phyloP scores from a whole-genome alignment of 108 stramenopile species.

The Epithemia pelagica region DNA sequence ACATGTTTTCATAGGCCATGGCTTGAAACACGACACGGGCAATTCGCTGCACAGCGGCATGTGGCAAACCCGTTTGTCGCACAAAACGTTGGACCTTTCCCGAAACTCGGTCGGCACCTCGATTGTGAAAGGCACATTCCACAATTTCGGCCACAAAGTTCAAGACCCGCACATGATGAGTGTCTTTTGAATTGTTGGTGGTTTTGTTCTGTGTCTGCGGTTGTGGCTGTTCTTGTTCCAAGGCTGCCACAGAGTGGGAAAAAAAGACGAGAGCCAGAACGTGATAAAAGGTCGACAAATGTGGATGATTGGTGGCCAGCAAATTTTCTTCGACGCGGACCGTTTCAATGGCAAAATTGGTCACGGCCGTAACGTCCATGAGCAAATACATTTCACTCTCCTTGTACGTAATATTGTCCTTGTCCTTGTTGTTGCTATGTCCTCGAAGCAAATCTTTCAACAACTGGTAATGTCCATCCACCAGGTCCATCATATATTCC shows the following conservation, averaged over 20 bases:
- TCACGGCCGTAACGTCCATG: slow-evolving; percentile 4
- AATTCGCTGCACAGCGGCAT: no score
- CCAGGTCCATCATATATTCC: slow-evolving; percentile 6
- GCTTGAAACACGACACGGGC: no score
- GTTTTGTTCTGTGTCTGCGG: no score
- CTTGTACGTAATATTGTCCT: not conserved
- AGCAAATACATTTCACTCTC: slow-evolving; percentile 3
- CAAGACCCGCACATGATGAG: no score
- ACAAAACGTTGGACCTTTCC: no score
- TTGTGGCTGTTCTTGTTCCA: no score
- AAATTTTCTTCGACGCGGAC: slow-evolving; percentile 2
- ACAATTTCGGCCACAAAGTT: no score
- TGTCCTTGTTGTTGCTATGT: not conserved
- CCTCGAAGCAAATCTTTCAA: slow-evolving; percentile 2
- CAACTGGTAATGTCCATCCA: slow-evolving; percentile 9
- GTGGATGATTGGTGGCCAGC: slow-evolving; percentile 4
- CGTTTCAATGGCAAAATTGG: slow-evolving; percentile 11
- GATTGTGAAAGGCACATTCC: no score
- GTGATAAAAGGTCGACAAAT: slow-evolving; percentile 10
- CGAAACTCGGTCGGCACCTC: no score
- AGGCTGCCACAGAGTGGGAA: not conserved
- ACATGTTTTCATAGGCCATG: no score
- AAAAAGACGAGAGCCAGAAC: not conserved
- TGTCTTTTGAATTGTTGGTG: no score
- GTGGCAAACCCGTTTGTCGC: no score